A percentile compares a stretch with the other conserved stretches of the same genome.
Conservation (phyloP, 1,139 yeast species). For the Geotrichum reessii region DNA sequence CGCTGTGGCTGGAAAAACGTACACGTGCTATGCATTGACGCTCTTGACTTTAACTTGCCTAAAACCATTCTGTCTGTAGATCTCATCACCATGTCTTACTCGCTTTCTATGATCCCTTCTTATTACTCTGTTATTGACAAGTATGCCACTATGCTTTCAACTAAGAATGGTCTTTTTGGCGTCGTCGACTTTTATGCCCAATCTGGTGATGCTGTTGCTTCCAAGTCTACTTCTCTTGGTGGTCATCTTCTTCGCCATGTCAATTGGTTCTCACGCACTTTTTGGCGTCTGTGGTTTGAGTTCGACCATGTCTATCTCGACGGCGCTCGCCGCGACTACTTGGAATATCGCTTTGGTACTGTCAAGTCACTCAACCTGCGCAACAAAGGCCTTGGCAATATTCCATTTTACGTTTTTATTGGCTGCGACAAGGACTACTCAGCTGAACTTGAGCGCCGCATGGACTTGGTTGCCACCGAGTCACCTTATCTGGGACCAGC, state of each 20-base stretch:
- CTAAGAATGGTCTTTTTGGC: conserved; percentile 53
- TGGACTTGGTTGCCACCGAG: conserved; percentile 71
- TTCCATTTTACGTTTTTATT: conserved; percentile 78
- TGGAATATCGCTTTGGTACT: conserved; percentile 77
- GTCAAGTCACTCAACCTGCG: conserved; percentile 64
- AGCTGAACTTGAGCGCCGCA: conserved; percentile 53
- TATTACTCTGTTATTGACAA: conserved; percentile 77
- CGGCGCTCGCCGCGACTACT: conserved; percentile 72
- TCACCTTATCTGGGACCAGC: conserved; percentile 71
- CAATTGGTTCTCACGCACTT: conserved; percentile 70
- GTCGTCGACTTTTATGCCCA: conserved; percentile 81
- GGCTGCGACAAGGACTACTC: conserved; percentile 70
- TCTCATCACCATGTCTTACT: conserved; percentile 69
- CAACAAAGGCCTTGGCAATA: conserved; percentile 59
- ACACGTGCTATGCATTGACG: conserved; percentile 67
- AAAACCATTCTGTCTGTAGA: conserved; percentile 44
- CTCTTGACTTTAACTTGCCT: conserved; percentile 56
- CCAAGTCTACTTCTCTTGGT: conserved; percentile 70
- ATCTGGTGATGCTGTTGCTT: conserved; percentile 55
- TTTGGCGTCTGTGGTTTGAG: conserved; percentile 87
- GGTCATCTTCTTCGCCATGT: conserved; percentile 66
- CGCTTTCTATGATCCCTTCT: conserved; percentile 79
- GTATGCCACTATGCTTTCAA: conserved; percentile 47
- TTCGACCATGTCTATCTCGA: conserved; percentile 76
- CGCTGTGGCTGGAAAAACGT: conserved; percentile 58